phyloP scores from a whole-genome alignment of 1,139 yeast species.

The Zygosaccharomyces sapae region DNA sequence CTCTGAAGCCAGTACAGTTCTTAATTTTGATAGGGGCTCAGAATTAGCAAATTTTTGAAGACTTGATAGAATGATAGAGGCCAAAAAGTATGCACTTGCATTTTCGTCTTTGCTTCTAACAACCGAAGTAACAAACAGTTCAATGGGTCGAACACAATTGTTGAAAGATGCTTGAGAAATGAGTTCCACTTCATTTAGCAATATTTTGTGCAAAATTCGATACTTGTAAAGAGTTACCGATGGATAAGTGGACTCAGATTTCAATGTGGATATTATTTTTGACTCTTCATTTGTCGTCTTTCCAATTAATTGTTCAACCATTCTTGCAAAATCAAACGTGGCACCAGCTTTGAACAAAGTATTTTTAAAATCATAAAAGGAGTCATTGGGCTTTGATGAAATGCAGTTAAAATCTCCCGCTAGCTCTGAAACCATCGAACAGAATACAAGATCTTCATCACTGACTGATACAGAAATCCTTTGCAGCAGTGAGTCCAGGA shows the following conservation, averaged over 20 bases:
- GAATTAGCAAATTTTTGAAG: conserved; percentile 39
- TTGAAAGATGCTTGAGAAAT: conserved; percentile 34
- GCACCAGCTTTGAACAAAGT: conserved; percentile 17
- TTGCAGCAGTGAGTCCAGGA: conserved; percentile 26
- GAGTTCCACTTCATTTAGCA: conserved; percentile 36
- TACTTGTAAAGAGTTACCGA: conserved; percentile 24
- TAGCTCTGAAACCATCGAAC: conserved; percentile 39
- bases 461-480: conserved; percentile 19
- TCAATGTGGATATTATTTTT: background rate
- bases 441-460: conserved; percentile 19
- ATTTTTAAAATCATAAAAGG: conserved; percentile 19
- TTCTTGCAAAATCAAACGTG: conserved; percentile 25
- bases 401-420: conserved; percentile 39
- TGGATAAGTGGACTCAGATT: conserved; percentile 1
- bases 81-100: conserved; percentile 35
- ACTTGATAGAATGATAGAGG: conserved; percentile 42
- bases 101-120: conserved; percentile 26
- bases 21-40: conserved; percentile 45
- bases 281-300: background rate
- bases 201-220: conserved; percentile 22
- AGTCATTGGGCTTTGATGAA: conserved; percentile 23
- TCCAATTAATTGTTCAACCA: conserved; percentile 18
- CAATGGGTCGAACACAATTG: conserved; percentile 34
- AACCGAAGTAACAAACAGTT: conserved; percentile 34
- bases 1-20: conserved; percentile 61